phyloP scores from a whole-genome alignment of 176 grass and related monocot species.

The Avena sativa region DNA sequence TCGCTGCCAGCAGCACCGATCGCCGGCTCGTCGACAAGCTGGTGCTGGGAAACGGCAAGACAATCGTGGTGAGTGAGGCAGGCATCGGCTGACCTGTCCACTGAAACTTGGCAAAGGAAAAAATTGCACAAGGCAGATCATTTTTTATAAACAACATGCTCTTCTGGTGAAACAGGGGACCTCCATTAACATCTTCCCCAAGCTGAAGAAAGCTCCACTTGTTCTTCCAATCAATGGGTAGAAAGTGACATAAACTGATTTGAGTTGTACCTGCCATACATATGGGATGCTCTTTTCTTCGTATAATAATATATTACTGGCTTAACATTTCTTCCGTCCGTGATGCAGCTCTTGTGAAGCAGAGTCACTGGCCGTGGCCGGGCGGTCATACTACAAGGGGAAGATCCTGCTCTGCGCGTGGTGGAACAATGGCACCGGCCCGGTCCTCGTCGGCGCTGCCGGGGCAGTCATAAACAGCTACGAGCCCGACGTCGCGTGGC shows the following conservation, averaged over 20 bases:
- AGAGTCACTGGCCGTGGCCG: not conserved
- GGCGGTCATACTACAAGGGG: slow-evolving; percentile 40
- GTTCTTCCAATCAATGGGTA: not conserved
- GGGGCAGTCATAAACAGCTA: not conserved
- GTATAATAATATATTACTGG: not conserved
- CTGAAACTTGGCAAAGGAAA: not conserved
- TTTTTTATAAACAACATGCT: not conserved
- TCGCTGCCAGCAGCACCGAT: slow-evolving; percentile 48
- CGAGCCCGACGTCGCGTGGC: not conserved
- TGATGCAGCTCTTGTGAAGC: slow-evolving; percentile 25
- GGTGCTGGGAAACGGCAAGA: slow-evolving; percentile 39
- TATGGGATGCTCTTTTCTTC: not conserved
- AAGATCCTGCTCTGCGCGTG: slow-evolving; percentile 31
- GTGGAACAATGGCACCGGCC: not conserved
- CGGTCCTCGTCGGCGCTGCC: not conserved
- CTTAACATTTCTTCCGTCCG: not conserved
- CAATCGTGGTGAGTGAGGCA: slow-evolving; percentile 20
- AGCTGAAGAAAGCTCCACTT: not conserved
- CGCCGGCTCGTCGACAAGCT: slow-evolving; percentile 32
- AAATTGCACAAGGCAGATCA: too few relatives aligned
- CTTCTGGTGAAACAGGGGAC: not conserved
- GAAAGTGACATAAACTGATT: not conserved
- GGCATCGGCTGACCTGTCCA: not conserved
- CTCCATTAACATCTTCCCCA: slow-evolving; percentile 25
- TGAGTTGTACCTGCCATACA: not conserved